These are phyloP conservation scores for Bacterosira constricta DNA, from an alignment of 108 stramenopile species.

Conservation along the genomic window DNA sequence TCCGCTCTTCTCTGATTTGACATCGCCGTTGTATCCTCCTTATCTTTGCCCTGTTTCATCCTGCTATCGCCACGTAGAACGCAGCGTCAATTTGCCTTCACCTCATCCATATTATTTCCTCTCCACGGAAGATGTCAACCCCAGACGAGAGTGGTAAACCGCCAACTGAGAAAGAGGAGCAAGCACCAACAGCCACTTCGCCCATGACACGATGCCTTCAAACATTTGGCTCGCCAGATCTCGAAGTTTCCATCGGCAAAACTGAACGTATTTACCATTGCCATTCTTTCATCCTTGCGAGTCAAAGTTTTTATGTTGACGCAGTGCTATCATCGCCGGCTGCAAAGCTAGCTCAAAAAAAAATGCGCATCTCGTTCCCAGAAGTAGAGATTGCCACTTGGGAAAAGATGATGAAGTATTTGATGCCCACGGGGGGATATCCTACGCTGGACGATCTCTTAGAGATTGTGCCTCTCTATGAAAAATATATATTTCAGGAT, in stretches of 20 bases:
- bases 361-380: background rate
- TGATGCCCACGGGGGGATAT: background rate
- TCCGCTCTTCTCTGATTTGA: no score
- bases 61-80: no score
- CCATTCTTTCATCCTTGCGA: conserved; percentile 1
- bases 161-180: no score
- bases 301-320: conserved; percentile 3
- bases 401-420: background rate
- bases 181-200: no score
- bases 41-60: no score
- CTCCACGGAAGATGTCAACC: no score
- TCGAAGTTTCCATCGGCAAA: background rate
- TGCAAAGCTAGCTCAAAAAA: background rate
- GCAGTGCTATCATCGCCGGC: background rate
- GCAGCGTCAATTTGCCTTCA: no score
- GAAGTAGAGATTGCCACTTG: background rate
- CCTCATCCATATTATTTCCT: no score
- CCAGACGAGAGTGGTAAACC: no score
- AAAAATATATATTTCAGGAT: background rate
- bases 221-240: background rate
- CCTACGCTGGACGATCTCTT: background rate
- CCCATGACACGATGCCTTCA: background rate
- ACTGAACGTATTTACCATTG: background rate
- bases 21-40: no score
- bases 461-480: conserved; percentile 1